A percentile compares a stretch with the other conserved stretches of the same genome.
Evolutionary conservation across 768 basidiomycete species (phyloP).

Genomic region (Lyophyllum shimeji): DNA sequence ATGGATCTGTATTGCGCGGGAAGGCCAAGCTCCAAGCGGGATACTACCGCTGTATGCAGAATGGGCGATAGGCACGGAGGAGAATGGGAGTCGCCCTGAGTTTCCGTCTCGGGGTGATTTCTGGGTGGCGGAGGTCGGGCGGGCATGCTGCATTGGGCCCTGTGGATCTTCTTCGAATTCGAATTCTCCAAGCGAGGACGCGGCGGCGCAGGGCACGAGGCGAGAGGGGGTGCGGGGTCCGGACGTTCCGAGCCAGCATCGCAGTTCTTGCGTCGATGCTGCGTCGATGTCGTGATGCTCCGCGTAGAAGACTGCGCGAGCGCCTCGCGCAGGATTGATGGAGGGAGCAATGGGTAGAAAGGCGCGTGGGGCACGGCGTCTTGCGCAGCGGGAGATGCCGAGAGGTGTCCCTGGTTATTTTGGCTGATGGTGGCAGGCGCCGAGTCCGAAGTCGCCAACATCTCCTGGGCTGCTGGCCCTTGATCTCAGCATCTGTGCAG

Average conservation of each 20-base stretch:
- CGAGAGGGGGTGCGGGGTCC: neutral
- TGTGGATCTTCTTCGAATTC: neutral
- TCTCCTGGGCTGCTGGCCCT: neutral
- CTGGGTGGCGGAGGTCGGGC: neutral
- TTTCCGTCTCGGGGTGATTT: neutral
- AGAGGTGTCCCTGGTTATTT: neutral
- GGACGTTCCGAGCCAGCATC: neutral
- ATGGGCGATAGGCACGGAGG: neutral
- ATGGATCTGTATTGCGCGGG: no score
- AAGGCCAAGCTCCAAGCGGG: no score
- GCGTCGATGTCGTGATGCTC: neutral
- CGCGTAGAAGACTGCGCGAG: neutral
- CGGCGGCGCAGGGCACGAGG: neutral
- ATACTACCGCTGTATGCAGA: no score
- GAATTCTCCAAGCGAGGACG: neutral
- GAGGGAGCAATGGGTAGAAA: neutral
- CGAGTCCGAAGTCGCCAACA: no score
- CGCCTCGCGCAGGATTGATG: neutral
- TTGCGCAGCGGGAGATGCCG: neutral
- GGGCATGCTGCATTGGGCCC: no score
- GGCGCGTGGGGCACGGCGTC: neutral
- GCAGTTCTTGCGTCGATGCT: neutral
- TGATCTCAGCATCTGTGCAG: neutral
- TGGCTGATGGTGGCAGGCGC: neutral
- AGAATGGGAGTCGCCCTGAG: neutral